These are phyloP conservation scores for Flaveria trinervia DNA, from an alignment of 129 eudicot genomes.

Conservation along the genomic window DNA sequence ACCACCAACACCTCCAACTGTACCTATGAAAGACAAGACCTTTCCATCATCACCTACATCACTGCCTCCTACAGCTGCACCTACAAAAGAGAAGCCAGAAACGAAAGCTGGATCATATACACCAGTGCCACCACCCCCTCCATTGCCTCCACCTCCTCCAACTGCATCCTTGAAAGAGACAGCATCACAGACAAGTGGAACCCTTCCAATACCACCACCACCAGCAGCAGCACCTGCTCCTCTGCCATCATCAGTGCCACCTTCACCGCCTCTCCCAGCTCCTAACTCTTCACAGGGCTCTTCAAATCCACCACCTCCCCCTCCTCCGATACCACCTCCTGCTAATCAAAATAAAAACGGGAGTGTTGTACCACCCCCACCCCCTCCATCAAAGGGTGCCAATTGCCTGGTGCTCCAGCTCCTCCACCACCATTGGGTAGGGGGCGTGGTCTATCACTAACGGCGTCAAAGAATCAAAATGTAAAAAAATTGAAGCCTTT, in stretches of 20 bases:
- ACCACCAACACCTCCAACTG: constrained; percentile 35
- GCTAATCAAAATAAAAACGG: constrained; percentile 30
- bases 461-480: constrained; percentile 49
- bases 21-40: constrained; percentile 12
- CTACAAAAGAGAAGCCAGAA: constrained; percentile 21
- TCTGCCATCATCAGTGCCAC: constrained; percentile 54
- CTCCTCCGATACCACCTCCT: constrained; percentile 62
- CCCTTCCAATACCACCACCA: constrained; percentile 41
- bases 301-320: constrained; percentile 39
- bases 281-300: constrained; percentile 24
- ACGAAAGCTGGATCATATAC: constrained; percentile 1
- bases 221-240: constrained; percentile 37
- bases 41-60: constrained; percentile 22
- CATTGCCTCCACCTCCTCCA: constrained; percentile 41
- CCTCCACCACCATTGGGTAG: constrained; percentile 58
- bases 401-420: constrained; percentile 52
- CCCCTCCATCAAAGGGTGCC: constrained; percentile 38
- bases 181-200: not conserved
- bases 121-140: constrained; percentile 32
- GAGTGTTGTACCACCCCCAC: constrained; percentile 39
- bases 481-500: constrained; percentile 78
- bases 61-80: constrained; percentile 29
- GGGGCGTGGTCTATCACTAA: constrained; percentile 27
- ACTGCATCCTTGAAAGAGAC: constrained; percentile 16
- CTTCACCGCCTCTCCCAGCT: constrained; percentile 47